These are phyloP conservation scores for Blastocystis sp. DNA, from an alignment of 352 stramenopile species.

Conservation along the genomic window DNA sequence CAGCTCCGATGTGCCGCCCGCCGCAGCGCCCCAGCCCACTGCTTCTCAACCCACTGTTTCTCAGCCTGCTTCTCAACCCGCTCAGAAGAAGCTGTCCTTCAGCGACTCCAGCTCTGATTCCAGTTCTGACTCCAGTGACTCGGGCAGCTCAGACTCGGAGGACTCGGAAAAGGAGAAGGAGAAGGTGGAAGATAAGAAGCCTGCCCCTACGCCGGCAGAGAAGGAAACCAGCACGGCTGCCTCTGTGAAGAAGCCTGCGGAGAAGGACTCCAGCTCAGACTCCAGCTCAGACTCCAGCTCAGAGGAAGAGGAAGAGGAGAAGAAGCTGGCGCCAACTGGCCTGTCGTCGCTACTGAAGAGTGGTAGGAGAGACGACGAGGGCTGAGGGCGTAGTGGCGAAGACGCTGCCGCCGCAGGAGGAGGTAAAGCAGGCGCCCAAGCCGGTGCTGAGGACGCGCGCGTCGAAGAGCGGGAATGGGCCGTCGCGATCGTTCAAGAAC, in stretches of 20 bases:
- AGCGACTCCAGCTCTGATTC: no score
- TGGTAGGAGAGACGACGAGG: background rate
- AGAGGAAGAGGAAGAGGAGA: background rate
- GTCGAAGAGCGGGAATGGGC: slow-evolving; percentile 1
- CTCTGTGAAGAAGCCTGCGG: background rate
- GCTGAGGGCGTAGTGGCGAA: background rate
- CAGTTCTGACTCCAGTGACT: background rate
- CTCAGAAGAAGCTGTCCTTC: no score
- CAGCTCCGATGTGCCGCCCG: background rate
- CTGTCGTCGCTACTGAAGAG: background rate
- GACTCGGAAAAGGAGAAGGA: background rate
- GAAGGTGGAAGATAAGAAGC: background rate
- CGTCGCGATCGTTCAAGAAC: slow-evolving; percentile 33
- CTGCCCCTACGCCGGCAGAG: background rate
- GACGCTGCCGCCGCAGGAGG: background rate
- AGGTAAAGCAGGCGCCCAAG: background rate
- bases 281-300: slow-evolving; percentile 5
- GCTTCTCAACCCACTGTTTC: background rate
- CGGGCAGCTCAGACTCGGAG: background rate
- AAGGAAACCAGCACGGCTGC: background rate
- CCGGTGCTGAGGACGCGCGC: background rate
- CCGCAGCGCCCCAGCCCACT: background rate
- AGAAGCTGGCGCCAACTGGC: background rate
- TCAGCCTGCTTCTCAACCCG: background rate
- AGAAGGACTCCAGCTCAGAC: background rate